Evolutionary conservation across 2,329 filamentous ascomycete genomes (phyloP), one percentile per base, ranked within the genome.

Genomic region (Fusarium decemcellulare): DNA sequence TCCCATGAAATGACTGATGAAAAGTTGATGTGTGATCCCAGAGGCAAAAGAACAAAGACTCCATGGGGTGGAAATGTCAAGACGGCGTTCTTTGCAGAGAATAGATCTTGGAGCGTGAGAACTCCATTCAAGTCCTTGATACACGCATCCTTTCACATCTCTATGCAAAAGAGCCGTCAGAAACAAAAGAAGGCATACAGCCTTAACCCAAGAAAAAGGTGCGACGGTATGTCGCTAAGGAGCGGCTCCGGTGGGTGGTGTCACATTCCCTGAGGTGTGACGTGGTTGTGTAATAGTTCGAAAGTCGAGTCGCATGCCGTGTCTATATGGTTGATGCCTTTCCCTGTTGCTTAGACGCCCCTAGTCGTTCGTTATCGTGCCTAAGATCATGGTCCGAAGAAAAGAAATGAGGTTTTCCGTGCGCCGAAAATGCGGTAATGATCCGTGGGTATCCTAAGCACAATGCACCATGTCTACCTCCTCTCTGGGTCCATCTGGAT

Each of bases 371-470:
- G 67, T 72, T 61, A 70, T 72, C 68, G 67, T 70, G 68, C 69
- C 72, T 66, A 53, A 70, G 62, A 70, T 73, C 66, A 61, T 72
- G 43, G 60, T 61, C 63, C 51, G 58, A 69, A 74, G 69, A 75
- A 70, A 76, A 68, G 53, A 73, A 64, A 63, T 66, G 62, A 70
- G 58, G 52, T 62, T 67, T 73, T 73, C 75, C 75, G 68, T 75
- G 71, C 76, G 74, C 76, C 76, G 67, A 74, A 73, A 72, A 77
- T 75, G 75, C 75, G 74, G 59, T 70, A 77, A 76, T 74, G 67
- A 72, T 73, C 64, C 65, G 59, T 68, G 72, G 72, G 72, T 74
- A 74, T 74, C 71, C 69, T 70, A 64, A 75, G 67, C 69, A 72
- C 61, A 72, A 74, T 70, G 63, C 71, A 71, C 72, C 72, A 57